Evolutionary conservation across 2,329 filamentous ascomycete genomes (phyloP).

Genomic region (Colletotrichum spinosum): DNA sequence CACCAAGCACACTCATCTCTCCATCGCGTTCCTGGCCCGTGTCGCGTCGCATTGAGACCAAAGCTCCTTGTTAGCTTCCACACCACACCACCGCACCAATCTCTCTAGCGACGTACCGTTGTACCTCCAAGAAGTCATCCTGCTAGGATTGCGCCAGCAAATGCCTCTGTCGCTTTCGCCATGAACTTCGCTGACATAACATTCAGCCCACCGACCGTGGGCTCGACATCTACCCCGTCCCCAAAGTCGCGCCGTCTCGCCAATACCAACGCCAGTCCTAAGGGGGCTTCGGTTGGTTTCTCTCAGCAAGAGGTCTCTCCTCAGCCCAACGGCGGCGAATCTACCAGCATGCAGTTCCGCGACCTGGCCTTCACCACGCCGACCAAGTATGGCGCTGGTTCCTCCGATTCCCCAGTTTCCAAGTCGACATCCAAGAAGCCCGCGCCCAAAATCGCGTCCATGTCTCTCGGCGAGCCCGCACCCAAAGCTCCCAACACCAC

Average conservation of each 20-base stretch:
- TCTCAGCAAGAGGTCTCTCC: conserved; percentile 1
- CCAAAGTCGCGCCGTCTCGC: conserved; percentile 3
- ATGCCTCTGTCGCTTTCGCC: neutral
- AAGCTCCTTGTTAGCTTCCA: conserved; percentile 22
- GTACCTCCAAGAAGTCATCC: neutral
- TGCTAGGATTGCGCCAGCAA: neutral
- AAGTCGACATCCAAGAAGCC: conserved; percentile 30
- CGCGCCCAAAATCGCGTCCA: conserved; percentile 9
- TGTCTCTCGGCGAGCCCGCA: conserved; percentile 9
- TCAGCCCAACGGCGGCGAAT: conserved; percentile 11
- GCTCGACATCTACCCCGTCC: neutral
- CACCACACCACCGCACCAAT: neutral
- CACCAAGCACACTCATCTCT: conserved; percentile 3
- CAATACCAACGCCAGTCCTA: conserved; percentile 8
- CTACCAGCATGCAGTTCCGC: conserved; percentile 7
- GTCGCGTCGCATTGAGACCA: conserved; percentile 22
- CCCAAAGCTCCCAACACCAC: conserved; percentile 6
- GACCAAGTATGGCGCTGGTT: conserved; percentile 14
- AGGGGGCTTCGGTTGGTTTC: conserved; percentile 16
- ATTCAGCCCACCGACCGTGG: conserved; percentile 2
- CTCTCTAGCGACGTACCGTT: too few relatives aligned
- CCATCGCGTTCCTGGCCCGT: neutral
- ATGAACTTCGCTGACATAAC: conserved; percentile 14
- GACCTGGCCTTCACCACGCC: conserved; percentile 28
- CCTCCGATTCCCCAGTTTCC: conserved; percentile 12